These are phyloP conservation scores for Exophiala xenobiotica DNA, from an alignment of 2,329 filamentous ascomycete species.

Conservation along the genomic window DNA sequence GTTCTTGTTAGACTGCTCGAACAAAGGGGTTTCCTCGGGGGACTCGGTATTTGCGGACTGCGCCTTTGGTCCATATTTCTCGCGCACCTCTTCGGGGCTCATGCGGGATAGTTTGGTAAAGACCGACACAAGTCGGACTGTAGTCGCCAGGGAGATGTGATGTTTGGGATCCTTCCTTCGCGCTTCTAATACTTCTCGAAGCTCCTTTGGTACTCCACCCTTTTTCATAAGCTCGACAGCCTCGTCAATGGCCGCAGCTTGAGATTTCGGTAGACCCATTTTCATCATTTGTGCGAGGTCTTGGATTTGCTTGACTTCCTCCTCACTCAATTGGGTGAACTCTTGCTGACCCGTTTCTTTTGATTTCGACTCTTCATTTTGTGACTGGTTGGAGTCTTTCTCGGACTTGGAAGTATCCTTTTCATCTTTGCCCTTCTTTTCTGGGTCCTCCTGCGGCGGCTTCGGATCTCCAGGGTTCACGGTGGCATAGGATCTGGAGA, in stretches of 20 bases:
- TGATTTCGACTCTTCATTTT: slow-evolving; percentile 43
- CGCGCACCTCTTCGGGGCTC: slow-evolving; percentile 43
- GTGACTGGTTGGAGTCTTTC: slow-evolving; percentile 42
- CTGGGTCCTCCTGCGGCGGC: slow-evolving; percentile 37
- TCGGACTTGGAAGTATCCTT: slow-evolving; percentile 32
- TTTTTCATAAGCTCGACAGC: slow-evolving; percentile 63
- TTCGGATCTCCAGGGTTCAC: slow-evolving; percentile 46
- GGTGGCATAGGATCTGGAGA: slow-evolving; percentile 44
- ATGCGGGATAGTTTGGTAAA: slow-evolving; percentile 57
- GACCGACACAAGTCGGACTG: slow-evolving; percentile 60
- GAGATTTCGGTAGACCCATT: slow-evolving; percentile 60
- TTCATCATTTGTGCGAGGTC: slow-evolving; percentile 57
- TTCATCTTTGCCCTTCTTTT: slow-evolving; percentile 29
- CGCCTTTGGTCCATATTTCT: slow-evolving; percentile 36
- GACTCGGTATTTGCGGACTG: slow-evolving; percentile 25
- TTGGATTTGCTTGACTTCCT: slow-evolving; percentile 60
- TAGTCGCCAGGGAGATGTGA: slow-evolving; percentile 53
- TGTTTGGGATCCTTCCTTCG: slow-evolving; percentile 46
- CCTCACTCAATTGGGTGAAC: slow-evolving; percentile 49
- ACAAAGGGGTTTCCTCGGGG: slow-evolving; percentile 21
- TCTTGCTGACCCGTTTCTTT: slow-evolving; percentile 38
- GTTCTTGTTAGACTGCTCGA: slow-evolving; percentile 30
- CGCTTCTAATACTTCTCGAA: slow-evolving; percentile 63
- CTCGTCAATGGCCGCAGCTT: slow-evolving; percentile 59
- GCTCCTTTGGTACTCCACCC: slow-evolving; percentile 68